Evolutionary conservation across 768 basidiomycete species (phyloP).

Genomic region (Naganishia onofrii): DNA sequence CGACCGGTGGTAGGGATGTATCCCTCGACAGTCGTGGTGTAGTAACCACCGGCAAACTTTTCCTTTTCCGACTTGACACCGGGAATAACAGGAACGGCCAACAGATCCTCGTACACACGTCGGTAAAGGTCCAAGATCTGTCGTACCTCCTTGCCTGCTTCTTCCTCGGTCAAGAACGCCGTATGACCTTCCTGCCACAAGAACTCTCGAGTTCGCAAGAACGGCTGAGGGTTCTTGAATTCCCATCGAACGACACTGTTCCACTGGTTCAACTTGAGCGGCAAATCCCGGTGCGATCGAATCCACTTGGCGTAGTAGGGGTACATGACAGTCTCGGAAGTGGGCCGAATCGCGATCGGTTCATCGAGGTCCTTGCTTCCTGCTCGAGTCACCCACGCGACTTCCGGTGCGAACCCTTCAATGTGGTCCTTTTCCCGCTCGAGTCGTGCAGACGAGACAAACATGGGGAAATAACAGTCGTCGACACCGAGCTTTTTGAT

Average conservation of each 20-base stretch:
- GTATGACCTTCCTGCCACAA: slow-evolving; percentile 99
- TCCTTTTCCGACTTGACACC: slow-evolving; percentile 98
- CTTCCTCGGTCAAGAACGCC: slow-evolving; percentile 79
- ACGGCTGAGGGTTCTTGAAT: slow-evolving; percentile 99
- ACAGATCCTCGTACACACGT: slow-evolving; percentile 90
- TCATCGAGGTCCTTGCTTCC: slow-evolving; percentile 92
- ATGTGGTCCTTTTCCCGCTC: slow-evolving; percentile 98
- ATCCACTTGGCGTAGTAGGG: slow-evolving; percentile 99
- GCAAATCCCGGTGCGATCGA: slow-evolving; percentile 92
- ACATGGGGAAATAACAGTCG: slow-evolving; percentile 99
- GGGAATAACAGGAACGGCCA: slow-evolving; percentile 94
- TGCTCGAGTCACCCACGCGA: slow-evolving; percentile 98
- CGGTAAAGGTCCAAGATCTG: slow-evolving; percentile 95
- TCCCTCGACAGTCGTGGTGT: slow-evolving; percentile 96
- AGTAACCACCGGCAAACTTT: slow-evolving; percentile 96
- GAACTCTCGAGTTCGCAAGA: slow-evolving; percentile 98
- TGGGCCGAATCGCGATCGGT: slow-evolving; percentile 95
- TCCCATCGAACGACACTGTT: slow-evolving; percentile 99
- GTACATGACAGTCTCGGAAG: slow-evolving; percentile 99
- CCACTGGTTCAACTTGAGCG: slow-evolving; percentile 97
- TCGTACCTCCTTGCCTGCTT: slow-evolving; percentile 86
- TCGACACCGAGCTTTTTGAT: slow-evolving; percentile 95
- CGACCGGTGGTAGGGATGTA: slow-evolving; percentile 96
- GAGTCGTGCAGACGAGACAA: slow-evolving; percentile 83
- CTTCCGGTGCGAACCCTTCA: slow-evolving; percentile 98